Base-by-base conservation (phyloP, 1,284 basidiomycete genomes). In the Leccinum ambiguum region DNA sequence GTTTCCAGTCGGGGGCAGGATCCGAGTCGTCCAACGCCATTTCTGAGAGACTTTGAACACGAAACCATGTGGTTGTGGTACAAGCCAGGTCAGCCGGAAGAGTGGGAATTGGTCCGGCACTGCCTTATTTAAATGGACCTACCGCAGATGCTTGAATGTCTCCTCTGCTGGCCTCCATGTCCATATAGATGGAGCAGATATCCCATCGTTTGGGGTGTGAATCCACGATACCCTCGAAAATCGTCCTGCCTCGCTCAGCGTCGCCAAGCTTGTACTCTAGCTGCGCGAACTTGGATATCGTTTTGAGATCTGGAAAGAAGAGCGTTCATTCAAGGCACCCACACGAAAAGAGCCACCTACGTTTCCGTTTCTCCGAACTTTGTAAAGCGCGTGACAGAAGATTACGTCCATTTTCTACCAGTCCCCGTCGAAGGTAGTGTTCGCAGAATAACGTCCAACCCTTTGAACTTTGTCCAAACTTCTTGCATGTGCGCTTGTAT, bases 151-250 rank as follows among this genome's bases (percentile, higher is more conserved):
- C 26, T 69, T 90, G 89, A 43, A 96, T 89, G 77, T 97, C 88
- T 23, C 83, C 79, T 75, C 90, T 87, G 58, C 85, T 84, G 6
- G 89, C 89, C 74, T 98, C 93, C 89, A 98, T 96, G 75, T 99
- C 97, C 75, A 98, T 90, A 78, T 99, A 99, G 64, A 98, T 84
- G 65, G 92, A 93, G 96, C 98, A 99, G 53, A 98, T 80, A 76
- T 99, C 97, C 81, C 96, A 90, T 60, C 95, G 88, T 77, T 96
- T 98, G 3, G 96, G 90, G 79, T 98, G 94, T 14, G 91, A 93
- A 75, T 97, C 94, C 36, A 99, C 83, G 64, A 99, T 92, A 45
- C 97, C 97, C 76, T 99, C 97, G 68, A 98, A 99, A 63, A 99
- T 85, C 1, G 97, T 98, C 74, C 93, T 91, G 21, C 96, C 97